Conservation (phyloP, 768 basidiomycete genomes). For the Filobasidium floriforme region DNA sequence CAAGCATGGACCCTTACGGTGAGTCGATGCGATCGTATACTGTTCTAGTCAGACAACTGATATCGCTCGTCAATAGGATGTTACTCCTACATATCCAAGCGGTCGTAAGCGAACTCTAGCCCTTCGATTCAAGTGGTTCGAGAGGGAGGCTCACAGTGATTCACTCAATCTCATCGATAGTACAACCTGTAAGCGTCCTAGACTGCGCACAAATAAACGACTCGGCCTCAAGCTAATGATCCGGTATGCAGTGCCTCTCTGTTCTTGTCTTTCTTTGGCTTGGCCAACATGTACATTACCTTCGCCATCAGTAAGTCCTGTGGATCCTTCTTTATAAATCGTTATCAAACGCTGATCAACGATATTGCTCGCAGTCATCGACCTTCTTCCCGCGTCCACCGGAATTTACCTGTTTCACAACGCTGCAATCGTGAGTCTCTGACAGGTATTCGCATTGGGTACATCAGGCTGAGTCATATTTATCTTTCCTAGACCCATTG, state of each 20-base stretch:
- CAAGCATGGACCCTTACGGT: constrained; percentile 68
- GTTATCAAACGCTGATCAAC: not conserved
- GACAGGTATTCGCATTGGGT: not conserved
- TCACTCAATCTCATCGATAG: not conserved
- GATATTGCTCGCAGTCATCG: not conserved
- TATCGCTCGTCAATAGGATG: constrained; percentile 53
- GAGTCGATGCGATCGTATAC: not conserved
- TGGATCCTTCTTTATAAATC: constrained; percentile 48
- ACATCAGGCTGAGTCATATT: not conserved
- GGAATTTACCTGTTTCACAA: constrained; percentile 64
- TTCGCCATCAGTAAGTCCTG: constrained; percentile 92
- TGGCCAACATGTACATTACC: constrained; percentile 90
- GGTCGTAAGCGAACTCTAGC: constrained; percentile 53
- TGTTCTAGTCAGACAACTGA: not conserved
- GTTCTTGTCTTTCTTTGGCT: constrained; percentile 84
- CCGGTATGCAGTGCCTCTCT: constrained; percentile 62
- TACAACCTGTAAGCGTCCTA: constrained; percentile 28
- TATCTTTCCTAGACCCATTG: constrained; percentile 62
- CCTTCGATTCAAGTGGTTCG: not conserved
- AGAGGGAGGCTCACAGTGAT: not conserved
- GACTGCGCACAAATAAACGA: constrained; percentile 10
- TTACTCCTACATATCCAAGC: constrained; percentile 94
- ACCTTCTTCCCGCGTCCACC: constrained; percentile 31
- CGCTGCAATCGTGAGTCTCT: constrained; percentile 54
- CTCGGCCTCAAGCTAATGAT: constrained; percentile 54